A percentile compares a stretch with the other conserved stretches of the same genome.
Conservation (phyloP, 768 basidiomycete genomes). For the Pleurotus eryngii region DNA sequence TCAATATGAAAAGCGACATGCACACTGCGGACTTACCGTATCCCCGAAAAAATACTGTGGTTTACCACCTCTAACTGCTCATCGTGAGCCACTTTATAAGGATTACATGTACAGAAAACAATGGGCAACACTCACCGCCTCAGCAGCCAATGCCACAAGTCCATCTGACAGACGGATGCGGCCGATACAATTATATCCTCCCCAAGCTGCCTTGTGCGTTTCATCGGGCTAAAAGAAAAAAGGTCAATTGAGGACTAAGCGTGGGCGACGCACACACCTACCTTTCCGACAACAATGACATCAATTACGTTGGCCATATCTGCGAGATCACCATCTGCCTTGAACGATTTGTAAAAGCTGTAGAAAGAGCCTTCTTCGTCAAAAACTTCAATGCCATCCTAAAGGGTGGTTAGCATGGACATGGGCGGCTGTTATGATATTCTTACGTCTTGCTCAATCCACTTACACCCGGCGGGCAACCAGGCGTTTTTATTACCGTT, state of each 20-base stretch:
- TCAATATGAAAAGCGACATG: not conserved
- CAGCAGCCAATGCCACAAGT: slow-evolving; percentile 48
- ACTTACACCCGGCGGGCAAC: slow-evolving; percentile 37
- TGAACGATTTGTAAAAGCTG: slow-evolving; percentile 36
- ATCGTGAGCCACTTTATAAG: too few relatives aligned
- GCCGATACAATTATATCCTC: slow-evolving; percentile 50
- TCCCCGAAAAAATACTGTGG: slow-evolving; percentile 41
- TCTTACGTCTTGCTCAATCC: slow-evolving; percentile 40
- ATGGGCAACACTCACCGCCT: slow-evolving; percentile 38
- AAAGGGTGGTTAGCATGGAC: slow-evolving; percentile 43
- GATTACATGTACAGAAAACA: not conserved
- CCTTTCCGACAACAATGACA: slow-evolving; percentile 52
- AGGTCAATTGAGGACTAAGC: slow-evolving; percentile 1
- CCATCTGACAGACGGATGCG: slow-evolving; percentile 60
- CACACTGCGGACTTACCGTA: slow-evolving; percentile 33
- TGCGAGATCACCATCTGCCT: slow-evolving; percentile 15
- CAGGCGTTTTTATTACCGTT: slow-evolving; percentile 42
- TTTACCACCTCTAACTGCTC: not conserved
- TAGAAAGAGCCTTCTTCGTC: slow-evolving; percentile 33
- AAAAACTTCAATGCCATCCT: slow-evolving; percentile 45
- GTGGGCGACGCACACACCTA: slow-evolving; percentile 21
- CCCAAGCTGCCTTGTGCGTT: slow-evolving; percentile 51
- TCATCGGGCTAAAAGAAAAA: slow-evolving; percentile 40
- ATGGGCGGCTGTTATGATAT: slow-evolving; percentile 28
- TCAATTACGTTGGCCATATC: slow-evolving; percentile 31